A percentile compares a stretch with the other conserved stretches of the same genome.
Evolutionary conservation across 2,329 filamentous ascomycete species (phyloP).

Genomic region (Talaromyces sp.): DNA sequence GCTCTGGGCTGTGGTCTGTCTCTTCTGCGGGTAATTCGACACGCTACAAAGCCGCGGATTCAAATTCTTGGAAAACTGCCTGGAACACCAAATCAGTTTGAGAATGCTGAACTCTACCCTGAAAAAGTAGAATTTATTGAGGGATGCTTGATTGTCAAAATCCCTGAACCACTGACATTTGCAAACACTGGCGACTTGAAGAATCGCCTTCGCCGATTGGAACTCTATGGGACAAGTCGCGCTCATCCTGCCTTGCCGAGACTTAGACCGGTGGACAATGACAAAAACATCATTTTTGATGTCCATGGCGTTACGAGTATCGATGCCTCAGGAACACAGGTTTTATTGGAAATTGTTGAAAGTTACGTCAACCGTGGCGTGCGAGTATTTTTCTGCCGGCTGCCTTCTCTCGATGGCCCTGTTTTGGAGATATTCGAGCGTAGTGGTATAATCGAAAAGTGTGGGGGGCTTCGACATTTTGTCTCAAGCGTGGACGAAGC

Average conservation of each 20-base stretch:
- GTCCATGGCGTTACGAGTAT: slow-evolving; percentile 95
- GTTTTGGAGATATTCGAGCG: slow-evolving; percentile 69
- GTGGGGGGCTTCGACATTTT: slow-evolving; percentile 73
- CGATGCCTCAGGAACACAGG: slow-evolving; percentile 89
- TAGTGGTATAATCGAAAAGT: slow-evolving; percentile 79
- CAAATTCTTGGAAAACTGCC: slow-evolving; percentile 90
- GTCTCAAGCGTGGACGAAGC: slow-evolving; percentile 80
- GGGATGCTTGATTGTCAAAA: slow-evolving; percentile 92
- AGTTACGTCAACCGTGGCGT: slow-evolving; percentile 73
- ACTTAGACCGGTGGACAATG: slow-evolving; percentile 70
- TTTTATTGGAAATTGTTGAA: slow-evolving; percentile 81
- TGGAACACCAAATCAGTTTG: slow-evolving; percentile 69
- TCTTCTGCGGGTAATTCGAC: slow-evolving; percentile 79
- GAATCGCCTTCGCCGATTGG: slow-evolving; percentile 72
- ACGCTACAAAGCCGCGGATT: slow-evolving; percentile 87
- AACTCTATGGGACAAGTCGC: slow-evolving; percentile 79
- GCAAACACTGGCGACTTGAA: slow-evolving; percentile 94
- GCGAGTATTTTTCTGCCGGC: slow-evolving; percentile 49
- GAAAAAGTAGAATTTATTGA: slow-evolving; percentile 81
- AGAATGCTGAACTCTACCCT: slow-evolving; percentile 72
- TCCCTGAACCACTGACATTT: slow-evolving; percentile 92
- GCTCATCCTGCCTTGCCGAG: slow-evolving; percentile 85
- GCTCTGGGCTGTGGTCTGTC: slow-evolving; percentile 90
- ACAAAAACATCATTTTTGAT: slow-evolving; percentile 91
- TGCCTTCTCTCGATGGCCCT: slow-evolving; percentile 44